These are phyloP conservation scores for Exutisphaerella laricina DNA, from an alignment of 2,329 filamentous ascomycete species.

Conservation along the genomic window DNA sequence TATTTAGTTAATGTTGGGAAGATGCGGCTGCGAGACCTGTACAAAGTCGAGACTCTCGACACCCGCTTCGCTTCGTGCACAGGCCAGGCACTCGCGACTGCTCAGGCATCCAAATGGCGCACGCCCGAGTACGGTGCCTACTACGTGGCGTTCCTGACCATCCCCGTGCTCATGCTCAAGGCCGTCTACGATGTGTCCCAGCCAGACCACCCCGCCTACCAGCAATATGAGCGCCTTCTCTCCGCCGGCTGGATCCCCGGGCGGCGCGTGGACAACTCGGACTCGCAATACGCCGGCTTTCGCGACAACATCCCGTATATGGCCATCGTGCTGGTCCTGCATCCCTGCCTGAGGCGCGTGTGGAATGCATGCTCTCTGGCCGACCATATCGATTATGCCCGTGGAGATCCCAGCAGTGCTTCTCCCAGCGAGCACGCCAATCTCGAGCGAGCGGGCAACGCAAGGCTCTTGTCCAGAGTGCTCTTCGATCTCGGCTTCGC, in stretches of 20 bases:
- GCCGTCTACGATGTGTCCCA: slow-evolving; percentile 79
- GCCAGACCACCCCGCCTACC: slow-evolving; percentile 78
- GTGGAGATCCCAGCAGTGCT: slow-evolving; percentile 2
- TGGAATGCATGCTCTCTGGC: slow-evolving; percentile 54
- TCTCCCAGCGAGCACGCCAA: background rate
- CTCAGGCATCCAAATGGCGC: slow-evolving; percentile 66
- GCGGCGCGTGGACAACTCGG: slow-evolving; percentile 86
- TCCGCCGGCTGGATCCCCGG: slow-evolving; percentile 86
- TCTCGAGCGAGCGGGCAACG: slow-evolving; percentile 48
- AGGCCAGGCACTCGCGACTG: slow-evolving; percentile 30
- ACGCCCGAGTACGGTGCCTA: slow-evolving; percentile 84
- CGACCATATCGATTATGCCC: background rate
- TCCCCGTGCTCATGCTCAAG: slow-evolving; percentile 83
- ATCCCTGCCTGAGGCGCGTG: slow-evolving; percentile 68
- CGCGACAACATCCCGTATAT: slow-evolving; percentile 81
- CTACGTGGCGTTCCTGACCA: slow-evolving; percentile 59
- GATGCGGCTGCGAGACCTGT: slow-evolving; percentile 38
- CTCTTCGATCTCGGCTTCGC: slow-evolving; percentile 82
- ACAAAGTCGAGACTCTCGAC: slow-evolving; percentile 63
- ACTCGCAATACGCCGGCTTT: slow-evolving; percentile 80
- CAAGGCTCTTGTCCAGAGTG: slow-evolving; percentile 57
- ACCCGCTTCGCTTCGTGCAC: slow-evolving; percentile 66
- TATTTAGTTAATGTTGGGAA: slow-evolving; percentile 5
- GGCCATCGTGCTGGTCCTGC: slow-evolving; percentile 64
- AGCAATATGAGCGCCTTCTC: slow-evolving; percentile 64